A percentile compares a stretch with the other conserved stretches of the same genome.
These are phyloP conservation scores for Penicillium macrosclerotiorum DNA, from an alignment of 495 filamentous ascomycete genomes.

Conservation along the genomic window DNA sequence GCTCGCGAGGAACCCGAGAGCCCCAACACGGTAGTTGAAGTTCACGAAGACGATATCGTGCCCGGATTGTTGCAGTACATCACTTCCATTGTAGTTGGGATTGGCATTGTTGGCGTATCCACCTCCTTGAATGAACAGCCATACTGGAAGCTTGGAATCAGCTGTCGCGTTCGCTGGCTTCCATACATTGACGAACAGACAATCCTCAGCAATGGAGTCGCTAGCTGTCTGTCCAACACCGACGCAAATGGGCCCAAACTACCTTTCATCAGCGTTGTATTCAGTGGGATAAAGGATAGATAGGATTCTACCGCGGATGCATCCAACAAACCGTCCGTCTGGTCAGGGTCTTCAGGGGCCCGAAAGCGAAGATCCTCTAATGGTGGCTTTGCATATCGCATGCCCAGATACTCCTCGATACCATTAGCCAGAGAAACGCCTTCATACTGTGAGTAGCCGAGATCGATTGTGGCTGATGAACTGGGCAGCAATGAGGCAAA, in stretches of 20 bases:
- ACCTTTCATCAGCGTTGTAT: background rate
- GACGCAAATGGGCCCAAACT: constrained; percentile 43
- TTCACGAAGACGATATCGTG: constrained; percentile 61
- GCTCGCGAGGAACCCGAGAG: constrained; percentile 67
- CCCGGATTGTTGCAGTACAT: constrained; percentile 53
- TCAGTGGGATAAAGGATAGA: too few species aligned
- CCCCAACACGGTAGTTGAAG: constrained; percentile 75
- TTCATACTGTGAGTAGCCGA: constrained; percentile 39
- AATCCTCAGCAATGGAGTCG: constrained; percentile 58
- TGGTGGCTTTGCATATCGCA: constrained; percentile 58
- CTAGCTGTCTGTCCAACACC: constrained; percentile 25
- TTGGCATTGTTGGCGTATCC: constrained; percentile 62
- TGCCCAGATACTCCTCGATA: constrained; percentile 57
- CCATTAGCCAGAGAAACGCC: constrained; percentile 36
- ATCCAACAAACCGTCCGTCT: constrained; percentile 29
- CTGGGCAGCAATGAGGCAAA: background rate
- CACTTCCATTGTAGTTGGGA: constrained; percentile 61
- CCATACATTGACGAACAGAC: constrained; percentile 68
- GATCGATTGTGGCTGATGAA: constrained; percentile 24
- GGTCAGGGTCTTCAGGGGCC: constrained; percentile 49
- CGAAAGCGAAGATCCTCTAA: constrained; percentile 52
- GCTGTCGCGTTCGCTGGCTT: constrained; percentile 54
- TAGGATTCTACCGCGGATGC: constrained; percentile 32
- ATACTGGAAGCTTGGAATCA: constrained; percentile 59
- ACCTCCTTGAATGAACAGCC: constrained; percentile 70